Evolutionary conservation across 2,329 filamentous ascomycete species (phyloP).

Genomic region (Xylariaceae sp.): DNA sequence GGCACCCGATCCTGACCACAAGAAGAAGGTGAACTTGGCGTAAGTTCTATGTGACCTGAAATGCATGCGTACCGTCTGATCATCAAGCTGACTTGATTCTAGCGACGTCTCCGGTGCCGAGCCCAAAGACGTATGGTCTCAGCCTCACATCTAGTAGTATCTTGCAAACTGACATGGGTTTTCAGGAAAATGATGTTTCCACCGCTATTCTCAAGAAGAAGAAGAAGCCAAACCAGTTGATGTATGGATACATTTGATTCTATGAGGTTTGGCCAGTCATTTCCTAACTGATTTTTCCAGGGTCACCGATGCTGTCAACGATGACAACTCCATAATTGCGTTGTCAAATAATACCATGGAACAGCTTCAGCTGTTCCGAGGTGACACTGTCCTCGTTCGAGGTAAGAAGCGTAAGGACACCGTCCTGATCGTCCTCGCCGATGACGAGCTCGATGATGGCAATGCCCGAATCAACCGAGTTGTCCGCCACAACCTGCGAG

Average conservation of each 20-base stretch:
- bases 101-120: conserved; percentile 91
- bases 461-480: conserved; percentile 98
- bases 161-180: conserved; percentile 27
- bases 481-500: conserved; percentile 94
- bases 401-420: conserved; percentile 99
- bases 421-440: conserved; percentile 93
- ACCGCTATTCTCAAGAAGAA: conserved; percentile 99
- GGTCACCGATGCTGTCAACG: conserved; percentile 97
- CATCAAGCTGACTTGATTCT: conserved; percentile 41
- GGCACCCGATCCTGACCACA: conserved; percentile 72
- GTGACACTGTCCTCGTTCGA: conserved; percentile 96
- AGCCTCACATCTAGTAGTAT: conserved; percentile 20
- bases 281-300: conserved; percentile 49
- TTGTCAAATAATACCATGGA: conserved; percentile 99
- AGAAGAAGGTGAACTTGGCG: conserved; percentile 84
- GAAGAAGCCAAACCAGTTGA: conserved; percentile 99
- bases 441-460: conserved; percentile 97
- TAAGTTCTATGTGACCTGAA: conserved; percentile 49
- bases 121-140: conserved; percentile 71
- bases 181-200: conserved; percentile 82
- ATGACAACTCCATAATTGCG: conserved; percentile 99
- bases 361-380: conserved; percentile 94
- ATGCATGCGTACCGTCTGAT: not conserved
- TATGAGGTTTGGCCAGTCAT: not conserved
- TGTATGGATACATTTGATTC: conserved; percentile 56